Percentiles rank a stretch among this genome's conserved stretches.
These are phyloP conservation scores for Saururus chinensis DNA, from an alignment of 164 flowering plant genomes.

Conservation along the genomic window DNA sequence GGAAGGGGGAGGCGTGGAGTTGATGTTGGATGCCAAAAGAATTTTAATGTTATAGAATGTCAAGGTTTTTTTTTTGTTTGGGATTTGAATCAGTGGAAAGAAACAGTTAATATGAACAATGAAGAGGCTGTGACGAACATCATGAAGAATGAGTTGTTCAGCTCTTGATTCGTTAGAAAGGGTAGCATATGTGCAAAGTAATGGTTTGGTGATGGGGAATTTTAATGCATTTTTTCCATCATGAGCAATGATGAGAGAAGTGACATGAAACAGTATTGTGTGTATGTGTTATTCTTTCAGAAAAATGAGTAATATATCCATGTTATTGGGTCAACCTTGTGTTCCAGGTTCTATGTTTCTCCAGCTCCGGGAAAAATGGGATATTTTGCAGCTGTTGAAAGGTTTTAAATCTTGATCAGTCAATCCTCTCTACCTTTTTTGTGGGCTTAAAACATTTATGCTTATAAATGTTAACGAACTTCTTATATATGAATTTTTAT, in stretches of 20 bases:
- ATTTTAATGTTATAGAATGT: neutral
- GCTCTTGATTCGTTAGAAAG: neutral
- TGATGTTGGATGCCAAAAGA: neutral
- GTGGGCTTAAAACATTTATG: neutral
- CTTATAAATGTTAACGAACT: neutral
- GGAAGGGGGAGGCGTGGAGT: neutral
- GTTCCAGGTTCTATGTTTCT: constrained; percentile 61
- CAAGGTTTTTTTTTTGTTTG: too few relatives aligned
- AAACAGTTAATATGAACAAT: too few relatives aligned
- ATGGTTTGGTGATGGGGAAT: neutral
- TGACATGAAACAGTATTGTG: too few relatives aligned
- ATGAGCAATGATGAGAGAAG: too few relatives aligned
- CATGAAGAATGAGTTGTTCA: neutral
- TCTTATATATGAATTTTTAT: constrained; percentile 1
- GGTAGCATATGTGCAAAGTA: too few relatives aligned
- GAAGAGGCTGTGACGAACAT: neutral
- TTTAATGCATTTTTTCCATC: too few relatives aligned
- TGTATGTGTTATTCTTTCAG: neutral
- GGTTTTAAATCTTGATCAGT: constrained; percentile 23
- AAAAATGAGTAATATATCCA: neutral
- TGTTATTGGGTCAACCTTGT: neutral
- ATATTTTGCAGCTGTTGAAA: constrained; percentile 53
- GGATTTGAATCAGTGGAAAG: too few relatives aligned
- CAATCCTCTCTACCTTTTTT: neutral
- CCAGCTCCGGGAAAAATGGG: constrained; percentile 82